Conservation (phyloP, 2,329 filamentous ascomycete genomes). For the Lomentospora prolificans region DNA sequence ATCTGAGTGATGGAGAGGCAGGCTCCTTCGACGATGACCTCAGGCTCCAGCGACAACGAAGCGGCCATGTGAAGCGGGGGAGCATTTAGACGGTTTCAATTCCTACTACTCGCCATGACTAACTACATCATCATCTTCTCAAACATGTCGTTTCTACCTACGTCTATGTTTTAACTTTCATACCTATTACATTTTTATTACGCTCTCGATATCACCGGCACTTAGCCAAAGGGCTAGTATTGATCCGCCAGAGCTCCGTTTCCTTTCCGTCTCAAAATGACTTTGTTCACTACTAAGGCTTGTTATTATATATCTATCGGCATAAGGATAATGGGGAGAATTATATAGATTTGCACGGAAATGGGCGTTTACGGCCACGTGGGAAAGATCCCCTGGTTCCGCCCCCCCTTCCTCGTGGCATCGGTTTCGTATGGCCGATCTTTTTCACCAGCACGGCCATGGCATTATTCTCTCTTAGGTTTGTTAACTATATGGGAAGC, state of each 20-base stretch:
- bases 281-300: background rate
- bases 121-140: background rate
- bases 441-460: background rate
- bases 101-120: background rate
- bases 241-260: background rate
- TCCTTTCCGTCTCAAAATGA: background rate
- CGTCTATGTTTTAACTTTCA: background rate
- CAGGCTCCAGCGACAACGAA: conserved; percentile 17
- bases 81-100: conserved; percentile 27
- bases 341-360: conserved; percentile 4
- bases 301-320: conserved; percentile 1
- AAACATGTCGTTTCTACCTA: background rate
- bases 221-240: background rate
- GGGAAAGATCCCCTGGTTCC: background rate
- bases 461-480: background rate
- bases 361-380: background rate
- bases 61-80: conserved; percentile 30
- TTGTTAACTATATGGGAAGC: background rate
- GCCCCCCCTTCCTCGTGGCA: background rate
- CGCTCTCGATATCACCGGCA: background rate
- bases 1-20: conserved; percentile 37
- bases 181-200: background rate
- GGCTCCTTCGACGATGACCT: conserved; percentile 35
- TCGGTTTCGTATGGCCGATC: conserved; percentile 1
- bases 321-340: background rate